A percentile compares a stretch with the other conserved stretches of the same genome.
These are phyloP conservation scores for Scleroderma citrinum DNA, from an alignment of 768 basidiomycete genomes.

Conservation along the genomic window DNA sequence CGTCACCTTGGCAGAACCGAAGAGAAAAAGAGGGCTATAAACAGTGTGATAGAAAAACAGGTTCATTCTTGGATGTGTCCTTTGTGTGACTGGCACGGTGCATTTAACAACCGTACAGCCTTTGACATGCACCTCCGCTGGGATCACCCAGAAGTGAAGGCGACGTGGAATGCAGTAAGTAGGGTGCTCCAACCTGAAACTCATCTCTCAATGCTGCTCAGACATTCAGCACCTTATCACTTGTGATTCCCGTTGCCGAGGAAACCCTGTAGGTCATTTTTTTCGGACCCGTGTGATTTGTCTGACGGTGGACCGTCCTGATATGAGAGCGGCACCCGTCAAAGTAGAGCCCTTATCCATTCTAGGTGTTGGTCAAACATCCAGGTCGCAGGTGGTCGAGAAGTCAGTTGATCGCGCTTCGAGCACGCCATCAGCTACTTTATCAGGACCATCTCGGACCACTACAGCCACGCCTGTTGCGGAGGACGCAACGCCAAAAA, in stretches of 20 bases:
- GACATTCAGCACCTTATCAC: constrained; percentile 11
- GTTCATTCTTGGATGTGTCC: constrained; percentile 45
- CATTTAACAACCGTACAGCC: constrained; percentile 38
- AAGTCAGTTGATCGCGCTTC: too few species aligned
- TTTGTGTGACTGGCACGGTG: constrained; percentile 43
- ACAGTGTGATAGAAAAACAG: constrained; percentile 13
- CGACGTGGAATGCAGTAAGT: constrained; percentile 33
- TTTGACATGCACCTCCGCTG: constrained; percentile 43
- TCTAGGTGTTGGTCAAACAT: too few species aligned
- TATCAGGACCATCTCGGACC: constrained; percentile 5
- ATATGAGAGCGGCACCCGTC: too few species aligned
- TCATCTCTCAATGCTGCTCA: constrained; percentile 4
- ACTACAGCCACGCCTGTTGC: constrained; percentile 2
- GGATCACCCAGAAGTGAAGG: constrained; percentile 41
- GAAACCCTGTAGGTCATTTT: constrained; percentile 1
- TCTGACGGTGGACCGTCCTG: too few species aligned
- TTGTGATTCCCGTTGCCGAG: constrained; percentile 11
- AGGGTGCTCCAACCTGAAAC: background rate
- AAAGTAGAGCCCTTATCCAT: too few species aligned
- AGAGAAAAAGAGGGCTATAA: constrained; percentile 7
- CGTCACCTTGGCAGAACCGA: constrained; percentile 7
- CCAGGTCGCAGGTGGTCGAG: too few species aligned
- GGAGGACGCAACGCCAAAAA: constrained; percentile 22
- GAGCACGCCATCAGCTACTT: constrained; percentile 7
- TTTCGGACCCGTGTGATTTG: too few species aligned